These are phyloP conservation scores for Ascochyta clinopodiicola DNA, from an alignment of 2,329 filamentous ascomycete genomes.

Conservation along the genomic window DNA sequence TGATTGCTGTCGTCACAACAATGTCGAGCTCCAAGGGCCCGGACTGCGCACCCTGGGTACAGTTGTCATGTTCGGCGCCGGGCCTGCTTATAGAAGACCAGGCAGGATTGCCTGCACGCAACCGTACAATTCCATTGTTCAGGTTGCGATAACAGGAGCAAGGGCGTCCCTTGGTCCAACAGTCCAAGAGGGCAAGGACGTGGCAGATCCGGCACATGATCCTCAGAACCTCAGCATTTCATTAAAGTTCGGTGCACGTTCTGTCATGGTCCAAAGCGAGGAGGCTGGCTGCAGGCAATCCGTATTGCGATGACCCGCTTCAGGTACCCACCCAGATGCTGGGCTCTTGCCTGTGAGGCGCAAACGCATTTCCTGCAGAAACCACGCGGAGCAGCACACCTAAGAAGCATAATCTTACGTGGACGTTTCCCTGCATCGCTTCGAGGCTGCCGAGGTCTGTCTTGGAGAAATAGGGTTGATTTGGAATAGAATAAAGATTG, in stretches of 20 bases:
- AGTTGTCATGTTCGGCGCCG: too few relatives aligned
- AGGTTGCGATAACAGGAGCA: not conserved
- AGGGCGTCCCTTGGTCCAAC: not conserved
- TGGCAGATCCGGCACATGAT: not conserved
- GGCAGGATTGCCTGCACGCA: not conserved
- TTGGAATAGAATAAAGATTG: not conserved
- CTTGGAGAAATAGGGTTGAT: not conserved
- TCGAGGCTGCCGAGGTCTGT: not conserved
- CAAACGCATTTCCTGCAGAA: not conserved
- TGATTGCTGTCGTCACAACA: not conserved
- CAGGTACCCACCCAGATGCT: not conserved
- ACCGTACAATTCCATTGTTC: not conserved
- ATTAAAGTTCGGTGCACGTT: not conserved
- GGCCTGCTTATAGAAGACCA: not conserved
- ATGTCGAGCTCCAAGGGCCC: not conserved
- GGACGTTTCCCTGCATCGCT: not conserved
- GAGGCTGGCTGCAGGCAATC: not conserved
- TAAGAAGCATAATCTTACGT: not conserved
- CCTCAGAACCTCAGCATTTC: not conserved
- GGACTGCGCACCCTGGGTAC: not conserved
- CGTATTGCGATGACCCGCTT: not conserved
- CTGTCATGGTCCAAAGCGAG: not conserved
- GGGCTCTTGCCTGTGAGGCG: not conserved
- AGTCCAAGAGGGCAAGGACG: not conserved
- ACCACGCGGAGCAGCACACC: not conserved